A percentile compares a stretch with the other conserved stretches of the same genome.
These are phyloP conservation scores for Xylaria grammica DNA, from an alignment of 495 filamentous ascomycete genomes.

Conservation along the genomic window DNA sequence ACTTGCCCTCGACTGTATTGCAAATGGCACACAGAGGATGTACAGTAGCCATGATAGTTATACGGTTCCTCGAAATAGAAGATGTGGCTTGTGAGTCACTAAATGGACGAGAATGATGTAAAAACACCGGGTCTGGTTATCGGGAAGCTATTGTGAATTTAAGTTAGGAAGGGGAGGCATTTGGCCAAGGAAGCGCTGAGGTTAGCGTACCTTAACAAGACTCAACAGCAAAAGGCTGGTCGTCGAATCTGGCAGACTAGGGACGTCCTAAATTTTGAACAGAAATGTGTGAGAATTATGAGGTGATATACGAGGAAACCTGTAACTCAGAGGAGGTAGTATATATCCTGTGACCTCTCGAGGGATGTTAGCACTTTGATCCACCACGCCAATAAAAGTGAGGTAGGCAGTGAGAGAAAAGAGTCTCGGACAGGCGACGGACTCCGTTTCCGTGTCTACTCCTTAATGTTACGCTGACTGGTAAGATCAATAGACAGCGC, in stretches of 20 bases:
- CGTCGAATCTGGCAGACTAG: background rate
- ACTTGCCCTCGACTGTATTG: slow-evolving; percentile 58
- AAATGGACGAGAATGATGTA: background rate
- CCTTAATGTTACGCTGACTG: too few species aligned
- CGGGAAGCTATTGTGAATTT: background rate
- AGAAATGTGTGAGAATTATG: background rate
- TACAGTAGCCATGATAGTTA: slow-evolving; percentile 25
- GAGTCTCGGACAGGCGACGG: background rate
- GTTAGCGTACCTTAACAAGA: background rate
- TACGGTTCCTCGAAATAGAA: background rate
- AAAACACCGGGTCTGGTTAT: background rate
- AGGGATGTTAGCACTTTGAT: background rate
- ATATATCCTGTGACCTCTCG: background rate
- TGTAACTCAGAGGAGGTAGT: background rate
- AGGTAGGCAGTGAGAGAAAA: background rate
- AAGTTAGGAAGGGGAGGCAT: background rate
- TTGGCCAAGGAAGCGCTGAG: background rate
- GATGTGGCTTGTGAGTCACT: background rate
- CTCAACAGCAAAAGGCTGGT: background rate
- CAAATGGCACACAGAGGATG: slow-evolving; percentile 58
- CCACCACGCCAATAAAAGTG: background rate
- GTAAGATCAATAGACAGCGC: too few species aligned
- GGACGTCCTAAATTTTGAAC: background rate
- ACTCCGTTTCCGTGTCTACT: too few species aligned
- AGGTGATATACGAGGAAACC: background rate